phyloP scores from a whole-genome alignment of 2,329 filamentous ascomycete species.

The Diaporthe amygdali region DNA sequence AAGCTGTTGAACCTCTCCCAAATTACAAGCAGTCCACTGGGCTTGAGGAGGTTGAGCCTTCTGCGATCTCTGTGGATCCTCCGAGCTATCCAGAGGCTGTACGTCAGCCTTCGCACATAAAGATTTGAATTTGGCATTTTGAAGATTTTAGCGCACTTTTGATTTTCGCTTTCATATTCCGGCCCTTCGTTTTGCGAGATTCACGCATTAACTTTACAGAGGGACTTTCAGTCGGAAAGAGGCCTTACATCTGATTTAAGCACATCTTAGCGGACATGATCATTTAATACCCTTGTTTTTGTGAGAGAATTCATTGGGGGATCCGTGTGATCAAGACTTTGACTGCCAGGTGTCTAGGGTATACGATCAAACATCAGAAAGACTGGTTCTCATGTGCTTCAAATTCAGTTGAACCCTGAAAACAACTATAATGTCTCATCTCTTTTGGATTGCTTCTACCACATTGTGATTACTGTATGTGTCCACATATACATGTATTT shows the following conservation, averaged over 20 bases:
- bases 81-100: neutral
- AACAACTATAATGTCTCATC: neutral
- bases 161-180: too few species aligned
- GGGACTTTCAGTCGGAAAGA: neutral
- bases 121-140: neutral
- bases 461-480: neutral
- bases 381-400: neutral
- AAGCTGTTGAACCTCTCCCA: neutral
- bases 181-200: neutral
- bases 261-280: neutral
- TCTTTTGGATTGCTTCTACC: neutral
- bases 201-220: too few species aligned
- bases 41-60: neutral
- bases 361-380: neutral
- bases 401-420: neutral
- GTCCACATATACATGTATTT: neutral
- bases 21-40: neutral
- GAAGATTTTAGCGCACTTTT: too few species aligned
- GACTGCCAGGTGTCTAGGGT: neutral
- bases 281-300: neutral
- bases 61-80: neutral
- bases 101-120: neutral
- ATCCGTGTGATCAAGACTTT: neutral
- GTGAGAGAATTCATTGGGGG: neutral
- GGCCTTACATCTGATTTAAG: neutral